Conservation (phyloP, 805 yeast genomes). For the Brettanomyces anomalus region DNA sequence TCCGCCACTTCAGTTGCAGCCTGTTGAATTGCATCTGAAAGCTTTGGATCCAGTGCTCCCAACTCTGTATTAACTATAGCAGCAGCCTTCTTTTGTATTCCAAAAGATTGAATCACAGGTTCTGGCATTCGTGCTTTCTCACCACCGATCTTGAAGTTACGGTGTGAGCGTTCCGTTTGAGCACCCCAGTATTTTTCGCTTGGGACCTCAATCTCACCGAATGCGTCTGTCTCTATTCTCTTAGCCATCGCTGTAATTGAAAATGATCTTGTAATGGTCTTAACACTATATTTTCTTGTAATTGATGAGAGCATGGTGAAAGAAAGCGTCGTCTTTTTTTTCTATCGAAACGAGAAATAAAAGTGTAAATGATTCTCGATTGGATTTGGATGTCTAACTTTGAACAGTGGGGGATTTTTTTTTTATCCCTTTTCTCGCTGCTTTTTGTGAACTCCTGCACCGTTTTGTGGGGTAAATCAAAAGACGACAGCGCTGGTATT, state of each 20-base stretch:
- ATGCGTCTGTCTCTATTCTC: conserved; percentile 90
- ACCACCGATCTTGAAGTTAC: conserved; percentile 96
- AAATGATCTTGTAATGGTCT: conserved; percentile 20
- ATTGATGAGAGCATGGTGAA: conserved; percentile 12
- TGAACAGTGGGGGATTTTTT: no score
- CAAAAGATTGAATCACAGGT: conserved; percentile 87
- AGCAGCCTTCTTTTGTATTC: conserved; percentile 88
- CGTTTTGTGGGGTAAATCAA: no score
- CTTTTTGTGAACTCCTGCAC: no score
- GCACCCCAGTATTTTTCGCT: conserved; percentile 93
- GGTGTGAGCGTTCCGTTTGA: conserved; percentile 88
- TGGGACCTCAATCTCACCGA: conserved; percentile 86
- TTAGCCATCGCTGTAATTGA: conserved; percentile 20
- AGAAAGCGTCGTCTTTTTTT: neutral
- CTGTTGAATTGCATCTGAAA: conserved; percentile 76
- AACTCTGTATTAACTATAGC: conserved; percentile 80
- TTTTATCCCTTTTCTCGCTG: no score
- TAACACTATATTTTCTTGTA: conserved; percentile 3
- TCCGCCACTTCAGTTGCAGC: conserved; percentile 94
- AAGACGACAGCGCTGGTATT: no score
- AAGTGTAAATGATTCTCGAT: no score
- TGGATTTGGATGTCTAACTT: no score
- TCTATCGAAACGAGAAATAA: no score
- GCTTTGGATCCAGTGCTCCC: conserved; percentile 77
- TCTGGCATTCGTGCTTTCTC: conserved; percentile 82